Evolutionary conservation across 2,329 filamentous ascomycete genomes (phyloP).

Genomic region (Ilyonectria sp.): DNA sequence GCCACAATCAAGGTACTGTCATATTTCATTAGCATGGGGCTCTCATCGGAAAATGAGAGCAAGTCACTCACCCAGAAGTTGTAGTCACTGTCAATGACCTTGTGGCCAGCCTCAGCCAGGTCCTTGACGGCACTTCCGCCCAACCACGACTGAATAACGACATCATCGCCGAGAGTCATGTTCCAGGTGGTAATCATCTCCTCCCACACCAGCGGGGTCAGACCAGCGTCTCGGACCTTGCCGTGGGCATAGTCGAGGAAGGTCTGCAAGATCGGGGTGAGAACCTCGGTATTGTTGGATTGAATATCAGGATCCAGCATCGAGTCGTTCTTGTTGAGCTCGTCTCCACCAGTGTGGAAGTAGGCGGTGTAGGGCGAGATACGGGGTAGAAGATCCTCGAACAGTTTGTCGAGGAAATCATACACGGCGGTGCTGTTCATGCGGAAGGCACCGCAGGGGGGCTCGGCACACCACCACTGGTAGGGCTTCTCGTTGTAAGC

Average conservation of each 20-base stretch:
- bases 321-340: slow-evolving; percentile 80
- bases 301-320: slow-evolving; percentile 80
- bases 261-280: slow-evolving; percentile 83
- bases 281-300: slow-evolving; percentile 74
- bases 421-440: slow-evolving; percentile 81
- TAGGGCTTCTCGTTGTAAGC: slow-evolving; percentile 70
- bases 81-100: slow-evolving; percentile 82
- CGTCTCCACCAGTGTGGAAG: slow-evolving; percentile 91
- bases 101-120: slow-evolving; percentile 75
- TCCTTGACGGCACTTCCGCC: slow-evolving; percentile 73
- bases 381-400: slow-evolving; percentile 83
- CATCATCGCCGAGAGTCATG: slow-evolving; percentile 77
- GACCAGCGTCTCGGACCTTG: slow-evolving; percentile 73
- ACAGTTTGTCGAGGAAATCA: slow-evolving; percentile 79
- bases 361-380: slow-evolving; percentile 78
- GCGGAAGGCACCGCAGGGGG: slow-evolving; percentile 79
- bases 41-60: neutral
- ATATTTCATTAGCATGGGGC: slow-evolving; percentile 37
- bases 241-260: slow-evolving; percentile 81
- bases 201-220: slow-evolving; percentile 88
- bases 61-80: slow-evolving; percentile 78
- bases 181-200: slow-evolving; percentile 88
- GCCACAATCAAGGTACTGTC: slow-evolving; percentile 86
- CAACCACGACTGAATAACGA: slow-evolving; percentile 86
- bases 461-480: slow-evolving; percentile 72